Evolutionary conservation across 352 stramenopile genomes (phyloP).

Genomic region (Globisporangium parvum): DNA sequence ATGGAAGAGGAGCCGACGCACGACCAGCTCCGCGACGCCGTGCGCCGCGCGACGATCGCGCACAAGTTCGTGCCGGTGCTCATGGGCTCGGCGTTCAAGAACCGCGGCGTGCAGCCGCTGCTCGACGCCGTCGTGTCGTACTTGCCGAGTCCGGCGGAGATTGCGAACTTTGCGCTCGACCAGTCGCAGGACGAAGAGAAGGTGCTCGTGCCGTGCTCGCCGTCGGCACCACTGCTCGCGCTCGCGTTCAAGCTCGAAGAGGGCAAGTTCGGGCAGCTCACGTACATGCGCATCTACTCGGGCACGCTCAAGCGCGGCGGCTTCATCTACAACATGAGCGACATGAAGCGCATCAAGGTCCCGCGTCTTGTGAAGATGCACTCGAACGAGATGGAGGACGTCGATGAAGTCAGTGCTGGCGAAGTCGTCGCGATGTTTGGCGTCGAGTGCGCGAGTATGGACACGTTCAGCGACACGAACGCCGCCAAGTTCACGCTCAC

Average conservation of each 20-base stretch:
- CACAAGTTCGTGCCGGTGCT: slow-evolving; percentile 99
- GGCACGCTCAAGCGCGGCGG: slow-evolving; percentile 79
- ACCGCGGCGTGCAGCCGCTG: slow-evolving; percentile 98
- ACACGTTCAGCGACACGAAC: slow-evolving; percentile 94
- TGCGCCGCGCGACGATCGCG: slow-evolving; percentile 93
- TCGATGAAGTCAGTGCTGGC: slow-evolving; percentile 91
- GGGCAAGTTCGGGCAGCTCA: slow-evolving; percentile 98
- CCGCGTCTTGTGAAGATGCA: slow-evolving; percentile 98
- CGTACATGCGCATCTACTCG: slow-evolving; percentile 95
- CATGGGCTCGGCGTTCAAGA: slow-evolving; percentile 98
- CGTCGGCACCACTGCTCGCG: slow-evolving; percentile 90
- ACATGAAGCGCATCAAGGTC: slow-evolving; percentile 94
- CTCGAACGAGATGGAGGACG: slow-evolving; percentile 99
- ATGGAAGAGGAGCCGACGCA: slow-evolving; percentile 94
- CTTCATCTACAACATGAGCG: slow-evolving; percentile 87
- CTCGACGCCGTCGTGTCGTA: slow-evolving; percentile 98
- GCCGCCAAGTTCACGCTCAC: slow-evolving; percentile 91
- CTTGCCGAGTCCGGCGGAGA: slow-evolving; percentile 92
- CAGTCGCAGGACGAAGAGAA: slow-evolving; percentile 89
- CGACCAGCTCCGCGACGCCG: slow-evolving; percentile 91
- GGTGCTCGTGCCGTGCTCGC: slow-evolving; percentile 82
- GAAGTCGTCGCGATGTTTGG: slow-evolving; percentile 99
- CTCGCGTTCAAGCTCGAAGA: slow-evolving; percentile 99
- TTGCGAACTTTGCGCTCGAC: slow-evolving; percentile 96
- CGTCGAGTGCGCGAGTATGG: slow-evolving; percentile 98